A percentile compares a stretch with the other conserved stretches of the same genome.
These are phyloP conservation scores for Citrus unshiu DNA, from an alignment of 345 rosid genomes.

Conservation along the genomic window DNA sequence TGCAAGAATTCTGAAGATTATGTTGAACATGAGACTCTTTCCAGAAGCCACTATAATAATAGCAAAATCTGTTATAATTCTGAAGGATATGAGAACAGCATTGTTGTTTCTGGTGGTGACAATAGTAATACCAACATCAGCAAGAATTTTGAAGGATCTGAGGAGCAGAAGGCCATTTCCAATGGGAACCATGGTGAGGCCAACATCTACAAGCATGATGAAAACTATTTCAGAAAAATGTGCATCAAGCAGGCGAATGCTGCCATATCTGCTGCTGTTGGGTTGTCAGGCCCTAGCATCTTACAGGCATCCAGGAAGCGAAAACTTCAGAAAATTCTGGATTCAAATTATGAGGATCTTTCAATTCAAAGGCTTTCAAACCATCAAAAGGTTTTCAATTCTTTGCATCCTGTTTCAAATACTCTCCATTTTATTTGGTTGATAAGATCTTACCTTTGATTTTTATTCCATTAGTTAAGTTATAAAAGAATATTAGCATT, in stretches of 20 bases:
- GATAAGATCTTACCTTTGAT: neutral
- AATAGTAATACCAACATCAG: neutral
- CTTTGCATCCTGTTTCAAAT: neutral
- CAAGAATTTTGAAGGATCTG: constrained; percentile 28
- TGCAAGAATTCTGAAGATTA: constrained; percentile 35
- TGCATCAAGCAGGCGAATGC: constrained; percentile 16
- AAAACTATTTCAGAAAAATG: constrained; percentile 6
- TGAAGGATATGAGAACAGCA: constrained; percentile 14
- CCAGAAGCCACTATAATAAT: neutral
- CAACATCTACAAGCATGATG: constrained; percentile 12
- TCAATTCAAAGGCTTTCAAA: constrained; percentile 17
- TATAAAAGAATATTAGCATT: neutral
- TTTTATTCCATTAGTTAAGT: neutral
- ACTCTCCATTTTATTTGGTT: constrained; percentile 1
- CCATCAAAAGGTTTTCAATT: constrained; percentile 18
- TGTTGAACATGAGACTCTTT: constrained; percentile 13
- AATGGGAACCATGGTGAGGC: constrained; percentile 17
- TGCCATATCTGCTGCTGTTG: constrained; percentile 17
- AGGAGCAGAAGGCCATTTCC: constrained; percentile 33
- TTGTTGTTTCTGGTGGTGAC: constrained; percentile 6
- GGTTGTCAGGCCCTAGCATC: constrained; percentile 15
- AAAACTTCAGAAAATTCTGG: constrained; percentile 25
- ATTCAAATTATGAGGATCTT: constrained; percentile 17
- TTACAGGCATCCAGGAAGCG: constrained; percentile 31
- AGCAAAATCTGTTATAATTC: constrained; percentile 9